phyloP scores from a whole-genome alignment of 306 rosid genomes.

The Gastrolobium bilobum region DNA sequence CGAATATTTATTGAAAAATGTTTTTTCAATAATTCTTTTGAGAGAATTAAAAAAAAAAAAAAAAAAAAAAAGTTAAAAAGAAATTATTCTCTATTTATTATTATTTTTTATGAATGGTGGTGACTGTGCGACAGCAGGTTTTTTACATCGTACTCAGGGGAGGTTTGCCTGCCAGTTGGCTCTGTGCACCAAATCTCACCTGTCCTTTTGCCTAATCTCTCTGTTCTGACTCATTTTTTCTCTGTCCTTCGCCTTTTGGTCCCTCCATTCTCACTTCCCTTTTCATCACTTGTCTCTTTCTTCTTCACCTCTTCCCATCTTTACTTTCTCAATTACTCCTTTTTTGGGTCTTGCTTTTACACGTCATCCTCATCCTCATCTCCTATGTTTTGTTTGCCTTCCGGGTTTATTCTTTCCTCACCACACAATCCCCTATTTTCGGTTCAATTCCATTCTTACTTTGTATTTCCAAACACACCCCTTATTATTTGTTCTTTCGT shows the following conservation, averaged over 20 bases:
- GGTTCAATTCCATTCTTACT: slow-evolving; percentile 11
- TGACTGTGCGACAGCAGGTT: too few relatives aligned
- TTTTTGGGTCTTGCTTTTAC: neutral
- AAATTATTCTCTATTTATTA: too few relatives aligned
- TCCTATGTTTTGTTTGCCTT: neutral
- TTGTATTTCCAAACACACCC: neutral
- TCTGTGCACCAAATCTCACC: slow-evolving; percentile 1
- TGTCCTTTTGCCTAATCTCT: neutral
- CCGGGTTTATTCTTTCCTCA: neutral
- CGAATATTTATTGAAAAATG: too few relatives aligned
- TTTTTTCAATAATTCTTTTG: too few relatives aligned
- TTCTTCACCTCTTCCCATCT: neutral
- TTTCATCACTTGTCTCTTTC: too few relatives aligned
- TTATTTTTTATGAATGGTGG: too few relatives aligned
- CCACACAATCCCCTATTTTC: slow-evolving; percentile 4
- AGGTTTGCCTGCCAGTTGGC: too few relatives aligned
- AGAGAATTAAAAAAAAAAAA: too few relatives aligned
- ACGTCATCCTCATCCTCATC: neutral
- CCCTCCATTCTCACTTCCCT: too few relatives aligned
- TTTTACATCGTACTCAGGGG: too few relatives aligned
- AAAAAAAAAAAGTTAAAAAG: too few relatives aligned
- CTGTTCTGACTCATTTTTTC: neutral
- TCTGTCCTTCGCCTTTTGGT: neutral
- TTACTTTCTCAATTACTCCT: neutral
- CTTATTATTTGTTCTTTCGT: neutral